Conservation (phyloP, 2,329 filamentous ascomycete species). For the Phaeosphaeriaceae sp. region DNA sequence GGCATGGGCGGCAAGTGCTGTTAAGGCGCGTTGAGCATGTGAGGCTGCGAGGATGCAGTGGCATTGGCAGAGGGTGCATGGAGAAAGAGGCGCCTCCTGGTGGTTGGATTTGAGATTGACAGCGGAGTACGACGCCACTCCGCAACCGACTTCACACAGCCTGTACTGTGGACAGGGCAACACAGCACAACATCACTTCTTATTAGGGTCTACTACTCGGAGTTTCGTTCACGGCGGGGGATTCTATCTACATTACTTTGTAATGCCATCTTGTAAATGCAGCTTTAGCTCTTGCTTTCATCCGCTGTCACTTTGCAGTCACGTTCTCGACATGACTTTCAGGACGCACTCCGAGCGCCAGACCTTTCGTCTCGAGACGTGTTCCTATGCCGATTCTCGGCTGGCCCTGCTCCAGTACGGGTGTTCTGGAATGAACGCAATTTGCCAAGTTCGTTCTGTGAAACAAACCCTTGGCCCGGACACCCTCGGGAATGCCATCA, state of each 20-base stretch:
- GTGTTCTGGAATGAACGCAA: no score
- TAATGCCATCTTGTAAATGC: slow-evolving; percentile 21
- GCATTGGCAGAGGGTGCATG: neutral
- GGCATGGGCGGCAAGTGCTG: slow-evolving; percentile 50
- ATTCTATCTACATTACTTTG: slow-evolving; percentile 21
- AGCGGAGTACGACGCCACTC: neutral
- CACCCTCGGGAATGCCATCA: no score
- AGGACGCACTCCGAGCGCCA: no score
- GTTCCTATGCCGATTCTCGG: no score
- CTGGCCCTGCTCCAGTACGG: no score
- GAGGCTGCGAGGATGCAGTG: neutral
- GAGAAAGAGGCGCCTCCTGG: no score
- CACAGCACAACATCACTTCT: slow-evolving; percentile 1
- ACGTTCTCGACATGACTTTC: no score
- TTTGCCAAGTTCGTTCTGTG: no score
- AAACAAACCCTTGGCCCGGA: no score
- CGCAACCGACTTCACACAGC: slow-evolving; percentile 1
- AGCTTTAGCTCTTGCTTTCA: neutral
- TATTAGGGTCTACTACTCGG: slow-evolving; percentile 7
- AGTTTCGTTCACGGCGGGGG: slow-evolving; percentile 13
- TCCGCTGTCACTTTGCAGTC: no score
- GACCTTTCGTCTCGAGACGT: no score
- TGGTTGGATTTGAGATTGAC: neutral
- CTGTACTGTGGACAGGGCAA: neutral
- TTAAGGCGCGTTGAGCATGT: slow-evolving; percentile 25